These are phyloP conservation scores for Coemansia javaensis DNA, from an alignment of 192 early-diverging fungal species.

Conservation along the genomic window DNA sequence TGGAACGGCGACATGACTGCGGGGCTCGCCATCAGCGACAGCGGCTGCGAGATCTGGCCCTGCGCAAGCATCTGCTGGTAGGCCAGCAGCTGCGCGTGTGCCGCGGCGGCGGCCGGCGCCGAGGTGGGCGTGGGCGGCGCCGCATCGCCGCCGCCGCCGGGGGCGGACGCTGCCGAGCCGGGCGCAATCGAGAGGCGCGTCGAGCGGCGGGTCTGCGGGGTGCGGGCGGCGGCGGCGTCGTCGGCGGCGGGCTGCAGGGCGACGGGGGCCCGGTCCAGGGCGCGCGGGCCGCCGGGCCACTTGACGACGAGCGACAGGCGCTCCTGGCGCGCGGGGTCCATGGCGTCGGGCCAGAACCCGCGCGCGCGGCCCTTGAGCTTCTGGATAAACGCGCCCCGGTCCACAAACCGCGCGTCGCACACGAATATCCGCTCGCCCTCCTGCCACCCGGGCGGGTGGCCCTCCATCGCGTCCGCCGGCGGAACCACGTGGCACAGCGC, in stretches of 20 bases:
- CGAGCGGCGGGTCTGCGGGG: slow-evolving; percentile 30
- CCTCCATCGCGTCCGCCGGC: slow-evolving; percentile 20
- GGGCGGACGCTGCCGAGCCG: slow-evolving; percentile 12
- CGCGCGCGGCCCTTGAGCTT: slow-evolving; percentile 25
- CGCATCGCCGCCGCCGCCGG: neutral
- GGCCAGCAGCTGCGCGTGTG: slow-evolving; percentile 21
- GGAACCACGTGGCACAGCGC: slow-evolving; percentile 32
- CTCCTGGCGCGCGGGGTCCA: slow-evolving; percentile 21
- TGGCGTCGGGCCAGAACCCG: slow-evolving; percentile 27
- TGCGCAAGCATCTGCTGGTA: slow-evolving; percentile 37
- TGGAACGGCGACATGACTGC: slow-evolving; percentile 1
- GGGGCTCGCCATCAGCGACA: neutral
- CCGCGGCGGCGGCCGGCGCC: slow-evolving; percentile 1
- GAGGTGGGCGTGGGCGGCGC: neutral
- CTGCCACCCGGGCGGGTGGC: slow-evolving; percentile 28
- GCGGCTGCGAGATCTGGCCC: slow-evolving; percentile 9
- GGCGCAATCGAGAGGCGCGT: slow-evolving; percentile 18
- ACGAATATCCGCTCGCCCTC: slow-evolving; percentile 34
- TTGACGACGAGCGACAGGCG: slow-evolving; percentile 28
- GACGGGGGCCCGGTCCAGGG: slow-evolving; percentile 18
- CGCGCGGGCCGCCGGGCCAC: slow-evolving; percentile 22
- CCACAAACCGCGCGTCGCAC: slow-evolving; percentile 40
- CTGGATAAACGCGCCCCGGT: slow-evolving; percentile 40
- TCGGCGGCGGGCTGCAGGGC: slow-evolving; percentile 4
- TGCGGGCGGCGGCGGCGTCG: neutral